Base-by-base conservation (phyloP, 2,329 filamentous ascomycete genomes). In the Phoma sp. region DNA sequence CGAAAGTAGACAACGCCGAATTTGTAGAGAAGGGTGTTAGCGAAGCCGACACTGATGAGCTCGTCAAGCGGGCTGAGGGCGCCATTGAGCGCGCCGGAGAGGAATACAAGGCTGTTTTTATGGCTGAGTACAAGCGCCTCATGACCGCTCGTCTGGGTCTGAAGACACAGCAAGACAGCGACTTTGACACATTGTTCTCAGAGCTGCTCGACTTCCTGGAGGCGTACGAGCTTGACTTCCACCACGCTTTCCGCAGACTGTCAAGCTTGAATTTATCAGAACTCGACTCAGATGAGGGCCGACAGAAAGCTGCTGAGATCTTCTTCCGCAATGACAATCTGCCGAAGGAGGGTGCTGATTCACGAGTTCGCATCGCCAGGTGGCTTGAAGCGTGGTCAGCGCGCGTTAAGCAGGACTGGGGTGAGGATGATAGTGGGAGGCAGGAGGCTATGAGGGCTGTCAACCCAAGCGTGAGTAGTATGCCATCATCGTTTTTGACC, bases 241-340 rank as follows among this genome's bases (percentile, higher is more conserved):
- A 96, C 69, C 90, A 96, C 67, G 95, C 96, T 72, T 98, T 98
- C 82, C 85, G 96, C 35, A 84, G 88, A 7, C 80, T 99, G 0
- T 89, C 88, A 47, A 75, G 78, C 18, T 68, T 96, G 14, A 83
- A 78, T 29, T 57, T 91, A 1, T 75, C 75, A 0, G 84, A 90
- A 4, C 70, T 96, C 6, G 82, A 84, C 25, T 89, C 86, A 0
- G 82, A 88, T 24, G 83, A 88, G 18, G 78, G 81, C 42, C 80
- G 91, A 47, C 83, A 82, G 58, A 80, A 86, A n/a, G 78, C 81
- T 7, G 90, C 93, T 0, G 80, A 81, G 0, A 72, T 85, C 0
- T 97, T 99, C 76, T 96, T 96, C 79, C 89, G 95, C 70, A 78
- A 80, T 4, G 90, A 93, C 65, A 73, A 82, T 0, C 80, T 79